Conservation (phyloP, 2,329 filamentous ascomycete species). For the Paramyrothecium roridum region DNA sequence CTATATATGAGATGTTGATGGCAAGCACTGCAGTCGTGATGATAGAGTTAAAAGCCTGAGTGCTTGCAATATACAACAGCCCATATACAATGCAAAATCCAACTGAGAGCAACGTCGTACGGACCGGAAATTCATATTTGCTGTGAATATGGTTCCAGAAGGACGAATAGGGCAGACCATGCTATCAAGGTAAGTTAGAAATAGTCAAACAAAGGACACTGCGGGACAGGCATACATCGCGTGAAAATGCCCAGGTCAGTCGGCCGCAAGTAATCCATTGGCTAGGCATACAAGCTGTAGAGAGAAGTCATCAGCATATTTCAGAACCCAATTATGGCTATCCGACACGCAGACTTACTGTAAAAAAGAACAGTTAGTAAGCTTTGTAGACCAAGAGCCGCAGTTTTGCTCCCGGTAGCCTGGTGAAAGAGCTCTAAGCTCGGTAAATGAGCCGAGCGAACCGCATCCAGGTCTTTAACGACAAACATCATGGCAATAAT, state of each 20-base stretch:
- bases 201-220: too few species aligned
- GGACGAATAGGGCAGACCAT: constrained; percentile 1
- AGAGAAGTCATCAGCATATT: too few species aligned
- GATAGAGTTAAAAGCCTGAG: constrained; percentile 28
- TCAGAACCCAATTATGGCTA: too few species aligned
- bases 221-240: too few species aligned
- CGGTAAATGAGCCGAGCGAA: constrained; percentile 13
- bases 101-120: constrained; percentile 20
- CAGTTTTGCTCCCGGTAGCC: too few species aligned
- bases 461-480: constrained; percentile 21
- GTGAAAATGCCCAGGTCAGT: too few species aligned
- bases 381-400: too few species aligned
- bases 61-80: constrained; percentile 25
- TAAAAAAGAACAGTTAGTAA: too few species aligned
- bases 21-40: constrained; percentile 22
- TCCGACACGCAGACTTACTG: too few species aligned
- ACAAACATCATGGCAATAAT: constrained; percentile 19
- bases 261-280: too few species aligned
- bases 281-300: too few species aligned
- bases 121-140: constrained; percentile 18
- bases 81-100: constrained; percentile 24
- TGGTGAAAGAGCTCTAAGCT: constrained; percentile 1
- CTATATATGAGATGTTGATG: constrained; percentile 24
- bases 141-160: constrained; percentile 19
- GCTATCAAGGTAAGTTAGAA: too few species aligned